phyloP scores from a whole-genome alignment of 805 yeast species.

The Starmerella vaccinii region DNA sequence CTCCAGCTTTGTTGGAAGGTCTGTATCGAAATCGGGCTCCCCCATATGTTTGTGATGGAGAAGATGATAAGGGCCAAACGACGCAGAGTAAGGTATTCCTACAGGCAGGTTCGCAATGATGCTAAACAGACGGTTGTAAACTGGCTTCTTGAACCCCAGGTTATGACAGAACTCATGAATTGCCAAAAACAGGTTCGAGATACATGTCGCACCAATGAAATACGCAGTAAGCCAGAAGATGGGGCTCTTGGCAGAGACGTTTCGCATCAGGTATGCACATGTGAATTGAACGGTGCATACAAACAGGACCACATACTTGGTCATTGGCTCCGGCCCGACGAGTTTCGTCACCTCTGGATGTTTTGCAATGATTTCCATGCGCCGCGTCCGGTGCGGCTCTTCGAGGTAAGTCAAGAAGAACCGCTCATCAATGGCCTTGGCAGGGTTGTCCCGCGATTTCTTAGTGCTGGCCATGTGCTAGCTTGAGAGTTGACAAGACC shows the following conservation, averaged over 20 bases:
- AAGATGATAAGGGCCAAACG: constrained; percentile 82
- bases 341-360: constrained; percentile 73
- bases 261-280: constrained; percentile 50
- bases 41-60: constrained; percentile 86
- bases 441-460: not conserved
- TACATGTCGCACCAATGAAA: constrained; percentile 73
- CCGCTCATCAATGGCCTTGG: constrained; percentile 17
- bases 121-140: constrained; percentile 66
- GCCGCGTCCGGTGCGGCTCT: constrained; percentile 70
- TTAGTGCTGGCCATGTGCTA: not conserved
- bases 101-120: constrained; percentile 74
- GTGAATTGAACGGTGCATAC: constrained; percentile 63
- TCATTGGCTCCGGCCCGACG: constrained; percentile 76
- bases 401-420: constrained; percentile 75
- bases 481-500: not conserved
- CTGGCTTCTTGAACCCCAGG: constrained; percentile 66
- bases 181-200: constrained; percentile 74
- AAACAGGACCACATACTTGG: constrained; percentile 60
- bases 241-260: constrained; percentile 43
- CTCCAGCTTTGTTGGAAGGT: constrained; percentile 72
- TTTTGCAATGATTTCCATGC: constrained; percentile 60
- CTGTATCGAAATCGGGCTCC: constrained; percentile 74
- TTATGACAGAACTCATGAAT: constrained; percentile 85
- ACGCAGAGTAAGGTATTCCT: constrained; percentile 83
- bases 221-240: constrained; percentile 58